Base-by-base conservation (phyloP, 495 filamentous ascomycete species). In the Penicillium antarcticum region DNA sequence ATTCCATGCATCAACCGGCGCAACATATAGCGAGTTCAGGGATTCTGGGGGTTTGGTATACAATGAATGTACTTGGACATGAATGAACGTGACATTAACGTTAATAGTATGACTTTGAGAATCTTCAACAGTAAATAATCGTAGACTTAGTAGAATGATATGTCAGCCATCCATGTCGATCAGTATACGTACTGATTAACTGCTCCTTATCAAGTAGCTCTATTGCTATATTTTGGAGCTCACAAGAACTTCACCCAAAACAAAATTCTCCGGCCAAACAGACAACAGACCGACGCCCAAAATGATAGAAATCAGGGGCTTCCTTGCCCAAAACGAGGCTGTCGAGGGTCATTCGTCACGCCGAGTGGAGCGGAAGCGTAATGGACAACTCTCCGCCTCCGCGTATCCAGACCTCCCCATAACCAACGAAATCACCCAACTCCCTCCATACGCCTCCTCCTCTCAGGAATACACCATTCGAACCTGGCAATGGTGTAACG, bases 401-500 rank as follows among this genome's bases (percentile, higher is more conserved):
- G 51, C 51, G 40, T 52, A 40, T 41, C 10, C 35, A 31, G 33
- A 46, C 42, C 42, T 34, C 37, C 45, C 53, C 40, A 46, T 34
- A 36, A 39, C 45, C 45, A 54, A n/a, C 41, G 36, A 39, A 13
- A 13, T 40, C 32, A 45, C 29, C 17, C 18, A 11, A 41, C 19
- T 18, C 36, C 29, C 33, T 23, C 49, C 43, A n/a, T 50, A 21
- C 7, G 16, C 51, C 29, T 33, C 39, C 46, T 17, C 4, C 34
- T 19, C 18, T 38, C 32, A 9, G 29, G 11, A 10, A n/a, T 38
- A n/a, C 43, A 34, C 21, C 9, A 37, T 12, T 46, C 42, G 6
- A 35, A 32, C 0, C 58, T 53, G 64, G 67, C 67, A 66, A 77
- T 77, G 73, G 64, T 74, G 61, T 73, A 68, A 65, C 50, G 13